Evolutionary conservation across 2,329 filamentous ascomycete species (phyloP).

Genomic region (Fusarium sp.): DNA sequence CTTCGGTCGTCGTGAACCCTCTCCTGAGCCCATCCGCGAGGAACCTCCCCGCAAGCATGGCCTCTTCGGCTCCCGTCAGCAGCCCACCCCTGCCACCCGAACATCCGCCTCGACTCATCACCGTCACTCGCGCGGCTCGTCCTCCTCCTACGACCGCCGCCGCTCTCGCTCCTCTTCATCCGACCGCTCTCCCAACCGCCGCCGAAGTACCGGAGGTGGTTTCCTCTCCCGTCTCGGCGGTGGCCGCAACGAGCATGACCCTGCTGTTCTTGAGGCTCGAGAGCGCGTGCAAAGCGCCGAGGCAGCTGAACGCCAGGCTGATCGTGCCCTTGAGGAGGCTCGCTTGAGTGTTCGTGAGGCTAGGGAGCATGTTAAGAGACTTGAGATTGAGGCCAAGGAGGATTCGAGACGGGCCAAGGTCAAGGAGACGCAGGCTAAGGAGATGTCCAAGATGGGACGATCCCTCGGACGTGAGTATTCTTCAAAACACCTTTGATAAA

Average conservation of each 20-base stretch:
- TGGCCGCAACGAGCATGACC: constrained; percentile 67
- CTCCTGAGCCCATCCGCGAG: constrained; percentile 52
- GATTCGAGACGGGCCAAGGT: constrained; percentile 76
- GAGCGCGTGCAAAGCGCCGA: constrained; percentile 76
- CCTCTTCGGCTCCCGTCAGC: constrained; percentile 56
- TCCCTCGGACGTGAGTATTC: constrained; percentile 74
- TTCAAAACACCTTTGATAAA: fast-evolving
- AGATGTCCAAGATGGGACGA: constrained; percentile 78
- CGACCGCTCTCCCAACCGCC: constrained; percentile 31
- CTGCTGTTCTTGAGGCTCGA: constrained; percentile 72
- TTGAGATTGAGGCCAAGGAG: constrained; percentile 77
- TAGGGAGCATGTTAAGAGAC: constrained; percentile 71
- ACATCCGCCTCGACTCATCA: constrained; percentile 45
- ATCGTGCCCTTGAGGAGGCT: constrained; percentile 73
- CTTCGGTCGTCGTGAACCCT: constrained; percentile 52
- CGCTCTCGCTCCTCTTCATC: constrained; percentile 11
- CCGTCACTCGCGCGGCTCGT: constrained; percentile 9
- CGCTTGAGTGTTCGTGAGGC: constrained; percentile 73
- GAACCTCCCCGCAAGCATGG: constrained; percentile 53
- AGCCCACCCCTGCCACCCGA: constrained; percentile 49
- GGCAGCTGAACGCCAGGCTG: constrained; percentile 74
- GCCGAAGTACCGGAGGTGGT: constrained; percentile 44
- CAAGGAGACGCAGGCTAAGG: constrained; percentile 76
- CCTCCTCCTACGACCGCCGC: constrained; percentile 29
- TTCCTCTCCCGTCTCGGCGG: constrained; percentile 63